Conservation (phyloP, 2,329 filamentous ascomycete genomes). For the Trichoderma sp. region DNA sequence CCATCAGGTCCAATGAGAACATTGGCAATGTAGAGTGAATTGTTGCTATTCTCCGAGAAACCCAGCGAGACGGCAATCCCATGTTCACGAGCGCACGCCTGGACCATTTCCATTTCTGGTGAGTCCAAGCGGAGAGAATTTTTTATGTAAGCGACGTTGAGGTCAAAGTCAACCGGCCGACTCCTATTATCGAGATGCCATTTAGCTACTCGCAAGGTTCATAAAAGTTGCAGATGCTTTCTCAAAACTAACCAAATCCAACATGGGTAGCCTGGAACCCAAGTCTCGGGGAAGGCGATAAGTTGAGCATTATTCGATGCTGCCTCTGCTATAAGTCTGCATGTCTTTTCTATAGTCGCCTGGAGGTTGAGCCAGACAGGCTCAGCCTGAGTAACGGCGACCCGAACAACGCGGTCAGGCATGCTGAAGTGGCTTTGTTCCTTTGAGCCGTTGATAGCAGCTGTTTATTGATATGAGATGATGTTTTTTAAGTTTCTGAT, state of each 20-base stretch:
- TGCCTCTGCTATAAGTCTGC: not conserved
- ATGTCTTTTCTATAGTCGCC: conserved; percentile 1
- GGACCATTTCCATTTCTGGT: not conserved
- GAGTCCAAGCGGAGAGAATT: conserved; percentile 9
- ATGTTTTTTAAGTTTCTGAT: not conserved
- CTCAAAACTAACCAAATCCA: conserved; percentile 2
- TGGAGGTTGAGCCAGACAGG: not conserved
- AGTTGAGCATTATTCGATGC: conserved; percentile 6
- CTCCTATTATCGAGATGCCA: not conserved
- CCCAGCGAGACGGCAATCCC: not conserved
- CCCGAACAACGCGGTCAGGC: not conserved
- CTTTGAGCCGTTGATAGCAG: not conserved
- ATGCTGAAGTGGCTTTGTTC: not conserved
- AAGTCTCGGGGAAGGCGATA: not conserved
- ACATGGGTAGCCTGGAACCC: conserved; percentile 13
- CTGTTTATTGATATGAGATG: not conserved
- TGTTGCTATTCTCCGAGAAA: conserved; percentile 11
- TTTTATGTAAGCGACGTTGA: conserved; percentile 11
- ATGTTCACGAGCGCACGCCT: not conserved
- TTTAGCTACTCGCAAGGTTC: not conserved
- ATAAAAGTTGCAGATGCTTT: not conserved
- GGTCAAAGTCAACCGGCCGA: not conserved
- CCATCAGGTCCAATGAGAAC: conserved; percentile 3
- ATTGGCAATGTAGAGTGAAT: not conserved
- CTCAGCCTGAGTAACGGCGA: conserved; percentile 7